Conservation (phyloP, 768 basidiomycete genomes). For the Naganishia vishniacii region DNA sequence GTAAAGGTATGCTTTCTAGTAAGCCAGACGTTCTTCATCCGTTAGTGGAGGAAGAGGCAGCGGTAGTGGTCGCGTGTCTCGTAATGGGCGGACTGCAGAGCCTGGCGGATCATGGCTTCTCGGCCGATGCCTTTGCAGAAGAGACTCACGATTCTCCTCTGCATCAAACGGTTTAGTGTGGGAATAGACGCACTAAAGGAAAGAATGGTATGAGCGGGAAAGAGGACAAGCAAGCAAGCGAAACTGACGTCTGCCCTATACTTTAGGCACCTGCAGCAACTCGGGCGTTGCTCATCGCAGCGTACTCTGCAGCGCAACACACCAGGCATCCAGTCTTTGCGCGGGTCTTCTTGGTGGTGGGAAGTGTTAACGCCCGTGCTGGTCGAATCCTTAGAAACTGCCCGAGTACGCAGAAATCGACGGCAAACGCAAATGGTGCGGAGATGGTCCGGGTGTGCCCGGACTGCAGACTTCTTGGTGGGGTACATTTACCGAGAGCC, state of each 20-base stretch:
- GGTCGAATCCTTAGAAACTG: too few species aligned
- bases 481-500: too few species aligned
- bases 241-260: not conserved
- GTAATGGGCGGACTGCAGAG: too few species aligned
- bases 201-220: not conserved
- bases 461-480: too few species aligned
- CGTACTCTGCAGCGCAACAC: not conserved
- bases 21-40: not conserved
- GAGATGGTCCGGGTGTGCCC: too few species aligned
- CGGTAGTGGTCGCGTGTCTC: not conserved
- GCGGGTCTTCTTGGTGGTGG: not conserved
- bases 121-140: not conserved
- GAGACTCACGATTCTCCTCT: not conserved
- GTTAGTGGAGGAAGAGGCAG: not conserved
- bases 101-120: not conserved
- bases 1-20: not conserved
- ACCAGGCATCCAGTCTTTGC: slow-evolving; percentile 5
- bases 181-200: not conserved
- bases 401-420: too few species aligned
- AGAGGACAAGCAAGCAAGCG: not conserved
- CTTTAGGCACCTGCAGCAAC: not conserved
- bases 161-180: not conserved
- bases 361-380: not conserved
- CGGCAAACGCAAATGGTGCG: too few species aligned
- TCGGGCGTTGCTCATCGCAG: not conserved